Evolutionary conservation across 192 early-diverging fungal species (phyloP).

Genomic region (Funneliformis mosseae): DNA sequence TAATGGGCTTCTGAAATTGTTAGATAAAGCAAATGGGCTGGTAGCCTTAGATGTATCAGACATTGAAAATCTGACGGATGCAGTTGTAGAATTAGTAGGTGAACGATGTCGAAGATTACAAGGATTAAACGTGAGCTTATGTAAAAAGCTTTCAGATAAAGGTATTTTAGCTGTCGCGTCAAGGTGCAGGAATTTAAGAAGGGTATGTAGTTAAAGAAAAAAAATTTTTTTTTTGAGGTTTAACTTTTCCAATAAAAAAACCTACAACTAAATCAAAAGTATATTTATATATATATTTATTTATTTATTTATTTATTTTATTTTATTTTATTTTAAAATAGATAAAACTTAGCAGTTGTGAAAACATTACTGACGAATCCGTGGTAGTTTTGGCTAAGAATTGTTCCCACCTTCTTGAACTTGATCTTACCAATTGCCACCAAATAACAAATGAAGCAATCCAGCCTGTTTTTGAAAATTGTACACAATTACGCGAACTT

Average conservation of each 20-base stretch:
- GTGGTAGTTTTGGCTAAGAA: constrained; percentile 49
- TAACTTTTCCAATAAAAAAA: background rate
- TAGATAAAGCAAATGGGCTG: constrained; percentile 42
- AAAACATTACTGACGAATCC: constrained; percentile 50
- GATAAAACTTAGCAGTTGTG: constrained; percentile 61
- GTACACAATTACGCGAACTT: constrained; percentile 54
- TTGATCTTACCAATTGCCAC: constrained; percentile 56
- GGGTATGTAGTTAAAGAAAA: constrained; percentile 44
- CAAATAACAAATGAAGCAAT: constrained; percentile 52
- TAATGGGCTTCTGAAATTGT: constrained; percentile 45
- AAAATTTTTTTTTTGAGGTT: background rate
- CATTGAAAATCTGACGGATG: constrained; percentile 47
- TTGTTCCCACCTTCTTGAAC: constrained; percentile 56
- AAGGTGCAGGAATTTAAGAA: constrained; percentile 49
- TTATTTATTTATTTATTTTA: no score
- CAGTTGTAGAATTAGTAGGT: constrained; percentile 47
- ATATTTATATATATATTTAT: background rate
- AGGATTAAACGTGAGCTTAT: constrained; percentile 57
- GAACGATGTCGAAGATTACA: constrained; percentile 53
- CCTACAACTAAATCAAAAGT: background rate
- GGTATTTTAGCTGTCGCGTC: constrained; percentile 48
- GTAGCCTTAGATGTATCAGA: constrained; percentile 59
- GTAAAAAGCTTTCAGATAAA: constrained; percentile 50
- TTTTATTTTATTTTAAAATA: constrained; percentile 30
- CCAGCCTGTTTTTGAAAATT: constrained; percentile 44